Evolutionary conservation across 805 yeast species (phyloP), one percentile per base, ranked within the genome.

Genomic region (Ogataea wickerhamii): DNA sequence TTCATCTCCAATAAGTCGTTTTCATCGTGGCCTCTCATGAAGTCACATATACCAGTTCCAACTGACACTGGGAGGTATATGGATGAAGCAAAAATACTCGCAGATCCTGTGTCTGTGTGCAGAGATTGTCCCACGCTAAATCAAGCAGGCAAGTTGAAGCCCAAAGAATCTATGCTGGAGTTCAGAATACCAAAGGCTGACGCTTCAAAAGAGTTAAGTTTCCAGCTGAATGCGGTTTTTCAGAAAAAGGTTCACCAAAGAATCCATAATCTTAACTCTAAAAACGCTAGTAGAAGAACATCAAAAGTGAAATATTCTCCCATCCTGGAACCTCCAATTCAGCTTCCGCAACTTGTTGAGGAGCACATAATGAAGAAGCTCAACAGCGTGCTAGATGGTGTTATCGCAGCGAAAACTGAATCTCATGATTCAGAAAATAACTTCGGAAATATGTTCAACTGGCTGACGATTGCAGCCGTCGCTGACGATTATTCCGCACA

Each of bases 21-120:
- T 80, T 53, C 75, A 0, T 52, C 68, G 4, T 83, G 91, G 91
- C 91, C 91, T 1, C 53, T 70, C 26, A 51, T 61, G 0, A 3
- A 32, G 2, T 48, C 51, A 1, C 41, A 47, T 4, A 67, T 68
- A 0, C 75, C 75, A 0, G 64, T 60, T 16, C 76, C 74, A 0
- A 41, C 41, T 3, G 45, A 51, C 3, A 32, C 51, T 6, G 45
- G 44, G 6, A 41, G 38, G 18, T 66, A 63, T 40, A 55, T 49
- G 11, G 62, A 60, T 34, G 59, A 57, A 28, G 39, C 28, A 4
- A 41, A 47, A 10, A 26, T 20, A 18, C 14, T 16, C 12, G 22
- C 4, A n/a, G 16, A 11, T 8, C 16, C 29, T 26, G 29, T 10
- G 7, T 12, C 29, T 7, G 25, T 8, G 8, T n/a, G n/a, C n/a